Percentiles rank a stretch among this genome's conserved stretches.
Evolutionary conservation across 768 basidiomycete genomes (phyloP).

Genomic region (Termitomyces sp.): DNA sequence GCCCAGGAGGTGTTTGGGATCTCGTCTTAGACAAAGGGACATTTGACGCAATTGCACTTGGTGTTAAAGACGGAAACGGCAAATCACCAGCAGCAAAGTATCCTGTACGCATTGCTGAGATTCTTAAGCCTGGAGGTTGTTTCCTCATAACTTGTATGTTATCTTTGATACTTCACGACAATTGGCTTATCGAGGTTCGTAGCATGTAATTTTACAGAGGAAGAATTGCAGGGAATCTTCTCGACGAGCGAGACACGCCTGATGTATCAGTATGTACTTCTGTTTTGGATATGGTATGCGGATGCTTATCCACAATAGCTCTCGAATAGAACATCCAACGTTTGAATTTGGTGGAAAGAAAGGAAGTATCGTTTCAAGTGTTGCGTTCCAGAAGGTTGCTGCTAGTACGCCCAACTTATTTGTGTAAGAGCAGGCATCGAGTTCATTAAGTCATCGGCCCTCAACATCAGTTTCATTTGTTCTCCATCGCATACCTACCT

Average conservation of each 20-base stretch:
- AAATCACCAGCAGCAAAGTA: constrained; percentile 52
- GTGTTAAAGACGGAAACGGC: constrained; percentile 51
- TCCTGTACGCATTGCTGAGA: constrained; percentile 45
- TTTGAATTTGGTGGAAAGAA: constrained; percentile 75
- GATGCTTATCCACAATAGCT: constrained; percentile 35
- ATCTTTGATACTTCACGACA: background rate
- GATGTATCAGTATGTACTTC: constrained; percentile 54
- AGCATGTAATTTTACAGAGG: constrained; percentile 86
- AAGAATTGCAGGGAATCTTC: constrained; percentile 60
- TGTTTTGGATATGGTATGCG: background rate
- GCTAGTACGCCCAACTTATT: no score
- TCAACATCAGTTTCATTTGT: no score
- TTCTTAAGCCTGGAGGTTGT: constrained; percentile 61
- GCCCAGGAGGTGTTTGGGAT: constrained; percentile 49
- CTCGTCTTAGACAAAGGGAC: constrained; percentile 85
- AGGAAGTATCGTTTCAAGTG: constrained; percentile 64
- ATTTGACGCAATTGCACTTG: constrained; percentile 79
- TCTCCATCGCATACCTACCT: no score
- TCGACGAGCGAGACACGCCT: constrained; percentile 42
- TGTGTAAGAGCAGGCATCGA: no score
- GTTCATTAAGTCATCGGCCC: no score
- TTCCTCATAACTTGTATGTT: constrained; percentile 79
- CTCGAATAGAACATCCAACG: constrained; percentile 64
- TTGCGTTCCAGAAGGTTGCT: constrained; percentile 54
- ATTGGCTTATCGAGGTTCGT: background rate